A percentile compares a stretch with the other conserved stretches of the same genome.
Evolutionary conservation across 768 basidiomycete genomes (phyloP).

Genomic region (Dictyophora rubrovolvata): DNA sequence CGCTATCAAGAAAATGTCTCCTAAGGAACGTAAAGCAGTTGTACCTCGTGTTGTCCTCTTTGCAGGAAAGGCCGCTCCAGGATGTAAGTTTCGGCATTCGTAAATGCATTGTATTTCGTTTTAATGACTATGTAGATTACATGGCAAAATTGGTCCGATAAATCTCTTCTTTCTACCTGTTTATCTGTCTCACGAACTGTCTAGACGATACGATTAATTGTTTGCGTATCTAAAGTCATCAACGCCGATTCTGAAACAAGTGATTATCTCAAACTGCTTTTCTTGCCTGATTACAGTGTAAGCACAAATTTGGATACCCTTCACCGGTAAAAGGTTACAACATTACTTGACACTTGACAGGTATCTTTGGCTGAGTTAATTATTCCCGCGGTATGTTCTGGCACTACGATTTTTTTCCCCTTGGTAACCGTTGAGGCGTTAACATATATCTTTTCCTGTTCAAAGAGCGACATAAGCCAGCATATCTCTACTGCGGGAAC

Average conservation of each 20-base stretch:
- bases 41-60: slow-evolving; percentile 91
- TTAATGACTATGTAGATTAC: slow-evolving; percentile 42
- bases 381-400: slow-evolving; percentile 29
- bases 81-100: slow-evolving; percentile 38
- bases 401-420: too few relatives aligned
- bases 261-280: slow-evolving; percentile 79
- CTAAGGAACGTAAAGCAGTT: slow-evolving; percentile 72
- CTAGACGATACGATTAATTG: slow-evolving; percentile 85
- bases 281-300: slow-evolving; percentile 91
- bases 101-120: slow-evolving; percentile 8
- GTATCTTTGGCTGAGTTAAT: slow-evolving; percentile 70
- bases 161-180: background rate
- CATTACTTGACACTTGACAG: background rate
- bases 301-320: background rate
- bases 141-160: slow-evolving; percentile 72
- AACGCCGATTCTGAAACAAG: slow-evolving; percentile 75
- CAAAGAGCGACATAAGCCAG: slow-evolving; percentile 89
- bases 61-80: slow-evolving; percentile 95
- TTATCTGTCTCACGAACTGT: background rate
- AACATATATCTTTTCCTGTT: background rate
- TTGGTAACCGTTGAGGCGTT: too few relatives aligned
- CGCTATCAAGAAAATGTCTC: slow-evolving; percentile 64
- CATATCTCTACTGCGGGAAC: slow-evolving; percentile 98
- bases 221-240: slow-evolving; percentile 75
- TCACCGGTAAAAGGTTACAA: background rate